Conservation (phyloP, 176 grass and related monocot genomes). For the Coix lacrymajobi region DNA sequence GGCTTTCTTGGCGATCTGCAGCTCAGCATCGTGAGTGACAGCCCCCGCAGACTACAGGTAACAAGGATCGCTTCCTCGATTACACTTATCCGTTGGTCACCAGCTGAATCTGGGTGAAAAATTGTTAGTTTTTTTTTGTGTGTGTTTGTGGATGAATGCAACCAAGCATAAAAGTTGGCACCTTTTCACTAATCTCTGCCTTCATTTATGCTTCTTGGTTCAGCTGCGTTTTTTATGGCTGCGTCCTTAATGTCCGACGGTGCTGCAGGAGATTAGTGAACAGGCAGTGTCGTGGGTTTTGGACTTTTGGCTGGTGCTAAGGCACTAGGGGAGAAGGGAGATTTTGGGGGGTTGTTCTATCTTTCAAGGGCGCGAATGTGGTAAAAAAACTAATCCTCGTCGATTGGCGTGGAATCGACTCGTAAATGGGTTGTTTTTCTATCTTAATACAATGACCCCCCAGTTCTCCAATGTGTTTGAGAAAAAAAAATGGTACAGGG, state of each 20-base stretch:
- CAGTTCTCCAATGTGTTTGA: not conserved
- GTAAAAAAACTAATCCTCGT: not conserved
- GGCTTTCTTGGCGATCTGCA: not conserved
- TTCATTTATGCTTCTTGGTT: not conserved
- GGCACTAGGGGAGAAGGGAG: not conserved
- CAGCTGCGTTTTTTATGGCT: not conserved
- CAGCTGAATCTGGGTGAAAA: slow-evolving; percentile 9
- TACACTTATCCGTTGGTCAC: not conserved
- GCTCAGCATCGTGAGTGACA: not conserved
- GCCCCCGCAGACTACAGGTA: not conserved
- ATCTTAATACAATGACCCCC: not conserved
- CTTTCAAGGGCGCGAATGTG: not conserved
- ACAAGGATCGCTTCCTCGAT: not conserved
- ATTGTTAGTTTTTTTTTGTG: not conserved
- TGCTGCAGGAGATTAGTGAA: not conserved
- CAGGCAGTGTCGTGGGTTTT: not conserved
- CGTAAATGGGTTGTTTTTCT: not conserved
- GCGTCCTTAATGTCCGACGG: not conserved
- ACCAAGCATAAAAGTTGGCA: not conserved
- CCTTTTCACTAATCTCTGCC: not conserved
- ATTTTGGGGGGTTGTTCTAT: not conserved
- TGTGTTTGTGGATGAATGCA: not conserved
- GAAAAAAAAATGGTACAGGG: not conserved
- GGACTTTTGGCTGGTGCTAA: not conserved
- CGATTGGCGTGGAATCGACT: not conserved